Conservation (phyloP, 148 eudicot species). For the Camellia sinensis region DNA sequence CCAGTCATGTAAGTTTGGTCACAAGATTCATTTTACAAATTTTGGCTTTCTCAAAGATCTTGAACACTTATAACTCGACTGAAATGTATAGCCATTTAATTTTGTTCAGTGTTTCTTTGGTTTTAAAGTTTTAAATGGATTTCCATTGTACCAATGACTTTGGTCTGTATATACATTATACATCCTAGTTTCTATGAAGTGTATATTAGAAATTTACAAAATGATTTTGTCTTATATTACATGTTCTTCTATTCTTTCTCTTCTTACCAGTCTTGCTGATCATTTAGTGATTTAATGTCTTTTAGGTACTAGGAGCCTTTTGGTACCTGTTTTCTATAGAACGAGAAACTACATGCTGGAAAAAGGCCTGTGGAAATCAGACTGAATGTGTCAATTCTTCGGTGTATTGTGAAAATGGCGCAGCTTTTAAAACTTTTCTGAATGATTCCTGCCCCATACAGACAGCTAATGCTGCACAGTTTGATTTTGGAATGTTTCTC, state of each 20-base stretch:
- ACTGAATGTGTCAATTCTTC: constrained; percentile 34
- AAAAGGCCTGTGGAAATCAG: constrained; percentile 44
- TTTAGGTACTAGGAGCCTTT: constrained; percentile 66
- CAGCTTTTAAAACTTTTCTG: constrained; percentile 34
- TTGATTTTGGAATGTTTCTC: constrained; percentile 87
- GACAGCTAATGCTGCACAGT: constrained; percentile 37
- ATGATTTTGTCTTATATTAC: background rate
- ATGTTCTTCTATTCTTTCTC: background rate
- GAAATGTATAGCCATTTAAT: constrained; percentile 1
- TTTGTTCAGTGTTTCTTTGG: background rate
- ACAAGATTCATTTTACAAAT: background rate
- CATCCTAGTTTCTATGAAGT: background rate
- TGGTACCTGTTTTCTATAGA: constrained; percentile 95
- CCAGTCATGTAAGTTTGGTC: constrained; percentile 81
- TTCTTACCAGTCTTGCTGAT: background rate
- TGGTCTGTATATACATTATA: background rate
- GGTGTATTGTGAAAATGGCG: constrained; percentile 38
- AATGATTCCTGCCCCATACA: constrained; percentile 54
- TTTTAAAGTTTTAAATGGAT: background rate
- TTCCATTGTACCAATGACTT: background rate
- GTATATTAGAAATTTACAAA: background rate
- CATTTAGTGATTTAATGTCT: constrained; percentile 17
- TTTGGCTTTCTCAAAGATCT: background rate
- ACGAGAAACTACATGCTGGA: constrained; percentile 85
- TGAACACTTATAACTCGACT: background rate